Base-by-base conservation (phyloP, 768 basidiomycete genomes). In the Suillus clintonianus region DNA sequence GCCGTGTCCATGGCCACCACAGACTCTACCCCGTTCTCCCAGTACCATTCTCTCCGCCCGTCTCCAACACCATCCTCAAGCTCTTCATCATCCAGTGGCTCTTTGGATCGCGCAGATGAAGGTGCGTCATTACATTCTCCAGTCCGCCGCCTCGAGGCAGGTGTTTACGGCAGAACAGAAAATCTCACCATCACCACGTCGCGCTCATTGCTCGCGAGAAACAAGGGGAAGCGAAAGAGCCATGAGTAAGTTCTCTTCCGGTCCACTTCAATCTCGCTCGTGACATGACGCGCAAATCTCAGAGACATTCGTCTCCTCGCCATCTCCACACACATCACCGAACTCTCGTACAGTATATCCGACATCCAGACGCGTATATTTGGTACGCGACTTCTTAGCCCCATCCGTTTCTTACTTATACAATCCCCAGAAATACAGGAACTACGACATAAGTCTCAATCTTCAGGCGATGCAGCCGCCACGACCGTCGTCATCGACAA, bases 301-400 rank as follows among this genome's bases (percentile, higher is more conserved):
- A 94, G 91, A 61, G 90, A 94, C 73, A 80, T 95, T 50, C 89
- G 86, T 61, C 73, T 92, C 53, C 78, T 94, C 45, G 91, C 92
- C 43, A 80, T 92, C 69, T 92, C 91, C 37, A 91, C 92, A 0
- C 91, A 90, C 72, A 92, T 95, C 70, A 94, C 93, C 14, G 93
- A 95, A 73, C 83, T 94, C 50, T 91, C 90, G 5, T 95, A 92
- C 72, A 86, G 86, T 67, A 89, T 95, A 64, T 94, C 92, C 19
- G 93, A 95, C 76, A 92, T 95, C 37, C 92, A 95, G 77, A 92
- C 93, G 57, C 89, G 93, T 70, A 94, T 95, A 74, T 95, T 95
- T 70, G 93, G 92, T 93, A 74, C 62, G 74, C 71, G 24, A 5
- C 43, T 61, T 62, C 39, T 19, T 30, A 19, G 24, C 11, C 39